These are phyloP conservation scores for Lepidium didymum DNA, from an alignment of 345 rosid species.

Conservation along the genomic window DNA sequence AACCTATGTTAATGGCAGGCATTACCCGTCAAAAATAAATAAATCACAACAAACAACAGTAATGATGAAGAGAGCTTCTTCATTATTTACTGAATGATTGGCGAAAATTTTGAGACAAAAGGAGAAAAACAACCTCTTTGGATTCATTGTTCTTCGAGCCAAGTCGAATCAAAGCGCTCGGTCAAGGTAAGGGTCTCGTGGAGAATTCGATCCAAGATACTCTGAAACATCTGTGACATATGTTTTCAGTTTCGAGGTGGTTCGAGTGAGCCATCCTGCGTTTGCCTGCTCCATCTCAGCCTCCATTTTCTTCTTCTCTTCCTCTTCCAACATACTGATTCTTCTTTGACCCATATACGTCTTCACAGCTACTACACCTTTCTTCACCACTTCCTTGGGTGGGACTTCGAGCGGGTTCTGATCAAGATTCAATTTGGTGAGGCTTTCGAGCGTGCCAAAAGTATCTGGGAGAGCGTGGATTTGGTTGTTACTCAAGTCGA, in stretches of 20 bases:
- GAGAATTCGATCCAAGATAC: constrained; percentile 35
- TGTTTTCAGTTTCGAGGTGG: constrained; percentile 72
- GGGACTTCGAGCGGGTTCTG: constrained; percentile 70
- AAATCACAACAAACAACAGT: background rate
- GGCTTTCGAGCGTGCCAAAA: constrained; percentile 66
- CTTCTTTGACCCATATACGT: constrained; percentile 66
- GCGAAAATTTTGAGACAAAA: background rate
- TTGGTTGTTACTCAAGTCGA: constrained; percentile 90
- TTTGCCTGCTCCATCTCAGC: constrained; percentile 42
- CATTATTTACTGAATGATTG: background rate
- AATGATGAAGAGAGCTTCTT: background rate
- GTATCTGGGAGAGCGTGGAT: constrained; percentile 68
- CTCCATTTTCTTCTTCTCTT: constrained; percentile 45
- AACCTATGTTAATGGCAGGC: constrained; percentile 10
- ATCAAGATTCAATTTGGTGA: constrained; percentile 59
- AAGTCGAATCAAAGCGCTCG: constrained; percentile 42
- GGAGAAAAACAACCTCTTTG: background rate
- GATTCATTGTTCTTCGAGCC: background rate
- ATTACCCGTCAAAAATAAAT: constrained; percentile 1
- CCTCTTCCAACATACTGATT: constrained; percentile 57
- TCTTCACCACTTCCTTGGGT: constrained; percentile 55
- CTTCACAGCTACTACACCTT: constrained; percentile 70
- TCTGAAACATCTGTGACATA: constrained; percentile 44
- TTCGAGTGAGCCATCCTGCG: constrained; percentile 76
- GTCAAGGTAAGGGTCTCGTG: constrained; percentile 62